Conservation (phyloP, 2,329 filamentous ascomycete species). For the Fusarium lyarnte region DNA sequence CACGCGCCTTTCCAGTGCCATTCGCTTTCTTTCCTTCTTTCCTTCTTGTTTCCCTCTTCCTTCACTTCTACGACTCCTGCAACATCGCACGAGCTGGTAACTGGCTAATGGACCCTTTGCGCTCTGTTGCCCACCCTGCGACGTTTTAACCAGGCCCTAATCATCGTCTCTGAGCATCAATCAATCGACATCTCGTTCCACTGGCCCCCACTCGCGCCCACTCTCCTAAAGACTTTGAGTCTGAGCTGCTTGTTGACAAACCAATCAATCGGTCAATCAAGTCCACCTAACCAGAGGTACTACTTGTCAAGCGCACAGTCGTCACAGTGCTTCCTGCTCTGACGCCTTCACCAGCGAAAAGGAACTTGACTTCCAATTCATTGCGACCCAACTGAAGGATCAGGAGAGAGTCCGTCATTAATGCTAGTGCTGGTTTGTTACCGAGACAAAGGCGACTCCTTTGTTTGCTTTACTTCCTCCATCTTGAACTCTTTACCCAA, state of each 20-base stretch:
- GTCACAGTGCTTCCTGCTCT: slow-evolving; percentile 19
- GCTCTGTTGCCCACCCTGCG: slow-evolving; percentile 13
- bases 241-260: slow-evolving; percentile 27
- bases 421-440: slow-evolving; percentile 17
- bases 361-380: slow-evolving; percentile 6
- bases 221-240: slow-evolving; percentile 9
- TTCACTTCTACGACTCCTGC: slow-evolving; percentile 1
- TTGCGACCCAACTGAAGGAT: slow-evolving; percentile 2
- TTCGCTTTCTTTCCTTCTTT: background rate
- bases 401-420: slow-evolving; percentile 10
- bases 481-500: background rate
- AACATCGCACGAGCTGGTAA: slow-evolving; percentile 17
- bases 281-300: background rate
- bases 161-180: slow-evolving; percentile 33
- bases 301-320: slow-evolving; percentile 21
- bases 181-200: slow-evolving; percentile 44
- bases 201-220: slow-evolving; percentile 32
- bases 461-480: background rate
- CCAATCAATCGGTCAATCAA: slow-evolving; percentile 20
- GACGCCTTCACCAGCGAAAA: slow-evolving; percentile 1
- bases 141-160: slow-evolving; percentile 9
- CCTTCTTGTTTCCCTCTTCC: background rate
- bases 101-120: slow-evolving; percentile 25
- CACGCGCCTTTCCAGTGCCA: slow-evolving; percentile 13
- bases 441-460: slow-evolving; percentile 4